Evolutionary conservation across 2,329 filamentous ascomycete genomes (phyloP).

Genomic region (Colletotrichum nymphaeae): DNA sequence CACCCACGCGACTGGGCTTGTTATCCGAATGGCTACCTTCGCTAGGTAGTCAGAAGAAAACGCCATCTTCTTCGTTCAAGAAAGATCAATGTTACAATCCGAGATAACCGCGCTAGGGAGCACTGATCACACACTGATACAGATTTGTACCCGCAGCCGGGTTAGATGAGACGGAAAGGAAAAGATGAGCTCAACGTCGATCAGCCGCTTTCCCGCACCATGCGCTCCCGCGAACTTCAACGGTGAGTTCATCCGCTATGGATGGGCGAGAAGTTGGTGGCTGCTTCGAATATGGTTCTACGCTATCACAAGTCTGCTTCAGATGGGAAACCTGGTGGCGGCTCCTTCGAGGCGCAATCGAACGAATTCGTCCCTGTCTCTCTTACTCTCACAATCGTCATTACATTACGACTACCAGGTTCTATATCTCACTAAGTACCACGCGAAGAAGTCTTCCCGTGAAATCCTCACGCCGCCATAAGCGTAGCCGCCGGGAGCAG

Average conservation of each 20-base stretch:
- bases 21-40: not conserved
- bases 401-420: constrained; percentile 19
- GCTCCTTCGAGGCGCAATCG: not conserved
- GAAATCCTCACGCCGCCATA: constrained; percentile 36
- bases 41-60: too few relatives aligned
- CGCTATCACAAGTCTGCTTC: not conserved
- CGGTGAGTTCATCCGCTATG: not conserved
- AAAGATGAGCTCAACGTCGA: not conserved
- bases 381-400: not conserved
- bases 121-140: not conserved
- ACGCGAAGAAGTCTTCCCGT: too few relatives aligned
- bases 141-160: not conserved
- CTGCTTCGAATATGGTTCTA: not conserved
- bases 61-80: constrained; percentile 14
- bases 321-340: not conserved
- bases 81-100: not conserved
- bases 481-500: constrained; percentile 27
- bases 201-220: not conserved
- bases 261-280: not conserved
- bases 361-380: not conserved
- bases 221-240: not conserved
- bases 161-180: not conserved
- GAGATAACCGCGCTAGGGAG: not conserved
- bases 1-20: not conserved
- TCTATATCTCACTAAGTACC: not conserved